Percentiles rank a stretch among this genome's conserved stretches.
These are phyloP conservation scores for Polytrichum formosum DNA, from an alignment of 225 moss, liverwort and hornwort species.

Conservation along the genomic window DNA sequence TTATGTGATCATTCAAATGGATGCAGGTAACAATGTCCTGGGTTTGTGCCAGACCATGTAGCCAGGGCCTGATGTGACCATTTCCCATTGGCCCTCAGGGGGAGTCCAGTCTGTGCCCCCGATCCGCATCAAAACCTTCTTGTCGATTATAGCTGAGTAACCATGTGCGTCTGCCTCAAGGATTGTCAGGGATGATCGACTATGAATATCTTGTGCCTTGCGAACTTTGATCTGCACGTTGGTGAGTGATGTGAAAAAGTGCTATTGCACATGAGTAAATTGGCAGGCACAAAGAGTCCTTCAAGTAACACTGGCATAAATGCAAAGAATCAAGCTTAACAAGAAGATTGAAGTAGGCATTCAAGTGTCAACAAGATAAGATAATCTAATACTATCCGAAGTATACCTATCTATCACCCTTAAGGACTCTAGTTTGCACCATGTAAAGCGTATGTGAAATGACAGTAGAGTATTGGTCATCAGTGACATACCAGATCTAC, in stretches of 20 bases:
- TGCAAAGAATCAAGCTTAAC: background rate
- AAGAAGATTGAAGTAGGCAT: background rate
- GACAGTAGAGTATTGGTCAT: too few species aligned
- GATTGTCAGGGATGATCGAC: conserved; percentile 62
- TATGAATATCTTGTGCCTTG: conserved; percentile 59
- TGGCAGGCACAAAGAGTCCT: background rate
- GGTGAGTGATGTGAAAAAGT: background rate
- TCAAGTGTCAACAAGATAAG: background rate
- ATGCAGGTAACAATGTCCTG: conserved; percentile 23
- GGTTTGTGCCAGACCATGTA: conserved; percentile 72
- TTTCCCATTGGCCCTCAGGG: conserved; percentile 52
- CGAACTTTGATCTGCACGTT: conserved; percentile 59
- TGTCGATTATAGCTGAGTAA: conserved; percentile 82
- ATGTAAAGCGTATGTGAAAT: too few species aligned
- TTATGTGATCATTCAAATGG: conserved; percentile 2
- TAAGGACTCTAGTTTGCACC: too few species aligned
- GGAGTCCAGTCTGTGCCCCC: conserved; percentile 75
- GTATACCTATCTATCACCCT: background rate
- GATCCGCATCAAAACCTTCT: conserved; percentile 67
- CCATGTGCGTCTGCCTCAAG: conserved; percentile 64
- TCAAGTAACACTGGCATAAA: background rate
- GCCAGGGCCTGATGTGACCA: conserved; percentile 65
- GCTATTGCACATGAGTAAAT: too few species aligned
- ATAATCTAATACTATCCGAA: background rate
- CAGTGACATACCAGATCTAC: conserved; percentile 50